These are phyloP conservation scores for Pseudocercospora crystallina DNA, from an alignment of 2,329 filamentous ascomycete genomes.

Conservation along the genomic window DNA sequence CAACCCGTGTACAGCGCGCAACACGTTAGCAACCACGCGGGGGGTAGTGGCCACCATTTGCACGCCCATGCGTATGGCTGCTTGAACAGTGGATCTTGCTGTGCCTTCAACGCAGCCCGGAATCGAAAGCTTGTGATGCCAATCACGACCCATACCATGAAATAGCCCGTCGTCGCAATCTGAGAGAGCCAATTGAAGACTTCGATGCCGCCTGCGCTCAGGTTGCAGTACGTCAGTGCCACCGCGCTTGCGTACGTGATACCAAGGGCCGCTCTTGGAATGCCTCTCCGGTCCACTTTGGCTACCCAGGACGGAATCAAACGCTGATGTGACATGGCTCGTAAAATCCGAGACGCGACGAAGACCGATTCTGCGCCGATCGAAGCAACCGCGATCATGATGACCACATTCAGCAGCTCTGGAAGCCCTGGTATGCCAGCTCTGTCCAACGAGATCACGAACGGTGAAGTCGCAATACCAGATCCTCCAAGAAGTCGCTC, in stretches of 20 bases:
- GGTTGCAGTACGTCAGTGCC: constrained; percentile 67
- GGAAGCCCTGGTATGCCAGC: constrained; percentile 60
- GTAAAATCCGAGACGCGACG: constrained; percentile 56
- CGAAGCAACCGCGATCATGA: constrained; percentile 58
- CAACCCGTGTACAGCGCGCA: constrained; percentile 17
- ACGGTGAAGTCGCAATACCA: constrained; percentile 52
- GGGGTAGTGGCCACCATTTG: constrained; percentile 51
- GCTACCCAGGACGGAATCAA: constrained; percentile 74
- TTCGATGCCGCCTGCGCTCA: constrained; percentile 59
- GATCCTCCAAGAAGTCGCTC: constrained; percentile 24
- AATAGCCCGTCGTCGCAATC: constrained; percentile 66
- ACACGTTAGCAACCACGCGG: constrained; percentile 16
- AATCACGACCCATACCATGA: constrained; percentile 79
- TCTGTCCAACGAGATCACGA: constrained; percentile 62
- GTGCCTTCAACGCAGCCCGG: constrained; percentile 67
- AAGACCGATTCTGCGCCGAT: constrained; percentile 60
- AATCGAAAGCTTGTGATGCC: constrained; percentile 87
- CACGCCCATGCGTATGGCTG: constrained; percentile 62
- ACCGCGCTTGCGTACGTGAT: constrained; percentile 63
- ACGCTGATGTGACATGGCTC: constrained; percentile 46
- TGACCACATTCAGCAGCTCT: constrained; percentile 64
- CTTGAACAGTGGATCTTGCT: constrained; percentile 62
- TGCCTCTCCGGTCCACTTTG: constrained; percentile 80
- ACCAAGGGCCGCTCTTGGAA: constrained; percentile 71
- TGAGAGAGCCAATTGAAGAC: constrained; percentile 76